Percentiles rank a stretch among this genome's conserved stretches.
phyloP scores from a whole-genome alignment of 352 stramenopile genomes.

The Poterioochromonas sp. region DNA sequence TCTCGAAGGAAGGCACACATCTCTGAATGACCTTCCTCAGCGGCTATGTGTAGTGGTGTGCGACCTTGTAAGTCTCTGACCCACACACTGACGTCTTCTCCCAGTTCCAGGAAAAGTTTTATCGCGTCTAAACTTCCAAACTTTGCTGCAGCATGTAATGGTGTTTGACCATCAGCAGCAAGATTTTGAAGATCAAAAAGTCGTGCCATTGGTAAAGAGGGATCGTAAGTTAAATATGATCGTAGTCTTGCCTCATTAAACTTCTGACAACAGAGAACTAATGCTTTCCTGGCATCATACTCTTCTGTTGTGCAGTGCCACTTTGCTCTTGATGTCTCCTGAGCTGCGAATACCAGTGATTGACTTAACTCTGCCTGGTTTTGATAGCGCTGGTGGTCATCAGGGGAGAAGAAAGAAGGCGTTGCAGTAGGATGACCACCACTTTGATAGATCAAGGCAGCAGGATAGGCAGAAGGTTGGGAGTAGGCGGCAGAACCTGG shows the following conservation, averaged over 20 bases:
- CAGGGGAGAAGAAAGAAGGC: background rate
- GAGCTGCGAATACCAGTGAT: background rate
- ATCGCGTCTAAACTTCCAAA: conserved; percentile 10
- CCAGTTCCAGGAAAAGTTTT: conserved; percentile 9
- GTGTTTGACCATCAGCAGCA: conserved; percentile 7
- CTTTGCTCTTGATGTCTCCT: too few species aligned
- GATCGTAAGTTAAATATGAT: background rate
- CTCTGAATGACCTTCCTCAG: background rate
- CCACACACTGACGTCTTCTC: background rate
- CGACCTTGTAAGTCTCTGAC: conserved; percentile 25
- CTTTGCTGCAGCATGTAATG: conserved; percentile 11
- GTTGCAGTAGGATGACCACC: background rate
- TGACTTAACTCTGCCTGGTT: background rate
- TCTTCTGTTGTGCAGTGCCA: too few species aligned
- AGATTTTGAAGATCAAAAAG: background rate
- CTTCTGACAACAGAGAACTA: background rate
- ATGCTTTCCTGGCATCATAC: background rate
- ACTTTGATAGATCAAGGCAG: too few species aligned
- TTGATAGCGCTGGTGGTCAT: background rate
- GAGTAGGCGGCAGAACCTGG: too few species aligned
- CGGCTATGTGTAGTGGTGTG: conserved; percentile 21
- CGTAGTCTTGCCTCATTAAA: background rate
- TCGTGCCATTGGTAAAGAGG: background rate
- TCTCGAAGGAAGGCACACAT: background rate
- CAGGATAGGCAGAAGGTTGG: too few species aligned